These are phyloP conservation scores for Albifimbria verrucaria DNA, from an alignment of 2,329 filamentous ascomycete genomes.

Conservation along the genomic window DNA sequence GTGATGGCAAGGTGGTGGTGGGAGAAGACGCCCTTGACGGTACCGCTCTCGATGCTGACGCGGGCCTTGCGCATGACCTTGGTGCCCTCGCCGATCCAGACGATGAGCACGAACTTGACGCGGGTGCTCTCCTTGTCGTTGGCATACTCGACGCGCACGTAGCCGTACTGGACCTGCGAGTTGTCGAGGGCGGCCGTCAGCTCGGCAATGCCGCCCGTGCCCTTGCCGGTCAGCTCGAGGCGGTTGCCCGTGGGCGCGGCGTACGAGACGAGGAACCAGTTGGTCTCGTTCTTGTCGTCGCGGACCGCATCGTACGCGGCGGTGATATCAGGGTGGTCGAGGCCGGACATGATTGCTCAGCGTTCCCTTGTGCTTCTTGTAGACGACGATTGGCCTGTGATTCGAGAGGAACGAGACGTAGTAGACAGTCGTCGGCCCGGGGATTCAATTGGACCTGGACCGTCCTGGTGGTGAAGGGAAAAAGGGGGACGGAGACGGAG, in stretches of 20 bases:
- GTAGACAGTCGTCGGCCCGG: neutral
- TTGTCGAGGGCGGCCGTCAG: conserved; percentile 55
- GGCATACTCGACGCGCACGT: conserved; percentile 64
- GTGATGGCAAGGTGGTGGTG: conserved; percentile 66
- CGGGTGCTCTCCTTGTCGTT: conserved; percentile 68
- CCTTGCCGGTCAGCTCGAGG: conserved; percentile 54
- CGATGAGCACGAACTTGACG: conserved; percentile 65
- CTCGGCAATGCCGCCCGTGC: conserved; percentile 58
- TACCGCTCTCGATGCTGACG: conserved; percentile 64
- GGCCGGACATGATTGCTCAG: conserved; percentile 46
- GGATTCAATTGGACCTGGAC: too few relatives aligned
- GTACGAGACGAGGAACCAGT: conserved; percentile 67
- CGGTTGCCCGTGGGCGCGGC: conserved; percentile 52
- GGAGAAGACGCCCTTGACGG: conserved; percentile 60
- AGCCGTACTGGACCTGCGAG: conserved; percentile 62
- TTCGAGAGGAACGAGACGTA: neutral
- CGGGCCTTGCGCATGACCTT: conserved; percentile 69
- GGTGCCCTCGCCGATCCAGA: conserved; percentile 65
- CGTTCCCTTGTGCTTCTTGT: neutral
- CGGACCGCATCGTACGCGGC: conserved; percentile 66
- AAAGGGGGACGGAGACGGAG: neutral
- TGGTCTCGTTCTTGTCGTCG: conserved; percentile 61
- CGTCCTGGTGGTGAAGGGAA: neutral
- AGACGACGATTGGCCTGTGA: neutral
- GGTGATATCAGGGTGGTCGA: conserved; percentile 56